phyloP scores from a whole-genome alignment of 1,284 basidiomycete genomes.

The Chondrostereum purpureum region DNA sequence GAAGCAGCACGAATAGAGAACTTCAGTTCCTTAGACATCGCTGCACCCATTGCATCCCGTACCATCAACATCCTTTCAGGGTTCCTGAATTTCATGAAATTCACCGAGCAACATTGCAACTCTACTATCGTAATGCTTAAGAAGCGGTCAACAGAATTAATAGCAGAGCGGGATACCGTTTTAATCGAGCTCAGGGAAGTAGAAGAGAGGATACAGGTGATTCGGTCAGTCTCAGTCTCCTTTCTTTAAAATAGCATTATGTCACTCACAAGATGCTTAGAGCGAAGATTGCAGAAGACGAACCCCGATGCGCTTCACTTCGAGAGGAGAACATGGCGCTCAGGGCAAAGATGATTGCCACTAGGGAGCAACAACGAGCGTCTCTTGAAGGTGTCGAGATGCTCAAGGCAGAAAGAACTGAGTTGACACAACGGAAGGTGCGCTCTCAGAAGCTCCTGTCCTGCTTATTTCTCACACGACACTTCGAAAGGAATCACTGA shows the following conservation, averaged over 20 bases:
- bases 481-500: slow-evolving; percentile 47
- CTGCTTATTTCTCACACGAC: slow-evolving; percentile 4
- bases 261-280: slow-evolving; percentile 27
- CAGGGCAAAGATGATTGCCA: slow-evolving; percentile 56
- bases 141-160: slow-evolving; percentile 47
- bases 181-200: slow-evolving; percentile 44
- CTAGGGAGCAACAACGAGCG: slow-evolving; percentile 58
- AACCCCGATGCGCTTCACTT: slow-evolving; percentile 60
- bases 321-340: slow-evolving; percentile 56
- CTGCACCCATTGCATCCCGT: slow-evolving; percentile 64
- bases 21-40: slow-evolving; percentile 73
- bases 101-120: slow-evolving; percentile 66
- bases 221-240: slow-evolving; percentile 47
- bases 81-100: slow-evolving; percentile 90
- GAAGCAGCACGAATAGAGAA: slow-evolving; percentile 68
- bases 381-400: slow-evolving; percentile 55
- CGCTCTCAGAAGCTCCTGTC: slow-evolving; percentile 5
- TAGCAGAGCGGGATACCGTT: slow-evolving; percentile 51
- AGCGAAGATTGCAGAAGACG: slow-evolving; percentile 61
- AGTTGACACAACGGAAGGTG: slow-evolving; percentile 51
- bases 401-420: slow-evolving; percentile 62
- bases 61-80: slow-evolving; percentile 74
- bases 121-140: slow-evolving; percentile 55
- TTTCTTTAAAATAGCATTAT: slow-evolving; percentile 1
- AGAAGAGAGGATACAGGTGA: slow-evolving; percentile 45